Base-by-base conservation (phyloP, 1,284 basidiomycete species). In the Phellinidium pouzarii region DNA sequence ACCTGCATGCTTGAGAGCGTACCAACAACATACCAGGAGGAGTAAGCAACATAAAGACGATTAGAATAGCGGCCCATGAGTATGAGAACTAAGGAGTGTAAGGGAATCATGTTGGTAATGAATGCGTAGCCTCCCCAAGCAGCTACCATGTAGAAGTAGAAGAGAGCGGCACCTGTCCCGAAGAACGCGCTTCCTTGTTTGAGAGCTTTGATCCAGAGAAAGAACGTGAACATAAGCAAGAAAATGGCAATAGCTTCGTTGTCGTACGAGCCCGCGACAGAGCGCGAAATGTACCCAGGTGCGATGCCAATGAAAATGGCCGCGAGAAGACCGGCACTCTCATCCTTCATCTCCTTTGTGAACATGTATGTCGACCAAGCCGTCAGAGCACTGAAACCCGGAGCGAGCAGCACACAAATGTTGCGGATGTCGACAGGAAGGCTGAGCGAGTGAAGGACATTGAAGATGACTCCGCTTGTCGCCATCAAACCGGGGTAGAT, bases 121-220 rank as follows among this genome's bases (percentile, higher is more conserved):
- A 99, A 99, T 1, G 92, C 96, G 70, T 99, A 99, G 60, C 96
- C 96, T 75, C 96, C 96, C 96, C 96, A 99, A 11, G 96, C 96
- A 45, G 96, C 95, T 14, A 99, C 96, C 96, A 99, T 99, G 79
- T 98, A 99, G 61, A 97, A 98, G 75, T 99, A 99, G 73, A 99
- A 98, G 12, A 99, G 72, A 5, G 94, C 96, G 20, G 94, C 87
- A 44, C 89, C 66, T 19, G 91, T 91, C 36, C 94, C 95, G 65
- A 84, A 98, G 58, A 95, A 80, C 0, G 93, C 93, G 55, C 91
- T 94, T 37, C 96, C 96, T 44, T 83, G 80, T 71, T 98, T 98
- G 54, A 98, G 75, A 20, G 96, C 94, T 66, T 91, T 94, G 70
- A 99, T 95, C 96, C 96, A 99, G 57, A 82, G 80, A 74, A 83